Conservation (phyloP, 768 basidiomycete genomes). For the Mycena floridula region DNA sequence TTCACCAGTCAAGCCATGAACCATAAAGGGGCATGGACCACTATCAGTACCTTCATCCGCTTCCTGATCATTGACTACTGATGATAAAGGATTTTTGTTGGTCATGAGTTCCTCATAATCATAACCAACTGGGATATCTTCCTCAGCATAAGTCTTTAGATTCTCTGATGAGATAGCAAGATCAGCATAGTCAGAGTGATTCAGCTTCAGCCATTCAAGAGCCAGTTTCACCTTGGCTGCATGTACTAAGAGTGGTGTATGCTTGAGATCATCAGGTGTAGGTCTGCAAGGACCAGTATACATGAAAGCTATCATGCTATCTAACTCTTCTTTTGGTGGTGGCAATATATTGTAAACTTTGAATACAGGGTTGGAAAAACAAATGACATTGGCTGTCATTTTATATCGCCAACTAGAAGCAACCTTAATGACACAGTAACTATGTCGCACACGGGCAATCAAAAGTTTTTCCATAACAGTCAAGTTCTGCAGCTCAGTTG, state of each 20-base stretch:
- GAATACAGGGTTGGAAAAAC: slow-evolving; percentile 13
- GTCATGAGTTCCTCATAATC: slow-evolving; percentile 14
- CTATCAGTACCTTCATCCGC: not conserved
- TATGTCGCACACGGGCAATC: not conserved
- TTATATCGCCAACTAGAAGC: not conserved
- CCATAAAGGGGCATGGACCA: slow-evolving; percentile 16
- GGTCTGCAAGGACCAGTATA: slow-evolving; percentile 11
- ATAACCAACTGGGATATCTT: slow-evolving; percentile 16
- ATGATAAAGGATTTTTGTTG: slow-evolving; percentile 10
- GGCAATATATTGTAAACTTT: slow-evolving; percentile 27
- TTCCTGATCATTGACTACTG: slow-evolving; percentile 3
- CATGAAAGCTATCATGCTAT: slow-evolving; percentile 19
- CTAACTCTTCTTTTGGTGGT: slow-evolving; percentile 22
- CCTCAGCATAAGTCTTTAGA: slow-evolving; percentile 15
- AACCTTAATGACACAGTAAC: not conserved
- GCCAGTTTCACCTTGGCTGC: slow-evolving; percentile 16
- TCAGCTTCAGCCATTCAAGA: slow-evolving; percentile 26
- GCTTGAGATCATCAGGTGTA: slow-evolving; percentile 18
- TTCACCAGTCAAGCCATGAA: slow-evolving; percentile 18
- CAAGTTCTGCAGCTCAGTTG: slow-evolving; percentile 1
- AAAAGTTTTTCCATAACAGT: slow-evolving; percentile 1
- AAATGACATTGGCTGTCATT: slow-evolving; percentile 6
- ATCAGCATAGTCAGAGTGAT: slow-evolving; percentile 26
- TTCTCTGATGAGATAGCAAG: slow-evolving; percentile 22
- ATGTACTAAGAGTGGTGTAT: slow-evolving; percentile 25